Evolutionary conservation across 805 yeast genomes (phyloP).

Genomic region (Teunomyces kruisii): DNA sequence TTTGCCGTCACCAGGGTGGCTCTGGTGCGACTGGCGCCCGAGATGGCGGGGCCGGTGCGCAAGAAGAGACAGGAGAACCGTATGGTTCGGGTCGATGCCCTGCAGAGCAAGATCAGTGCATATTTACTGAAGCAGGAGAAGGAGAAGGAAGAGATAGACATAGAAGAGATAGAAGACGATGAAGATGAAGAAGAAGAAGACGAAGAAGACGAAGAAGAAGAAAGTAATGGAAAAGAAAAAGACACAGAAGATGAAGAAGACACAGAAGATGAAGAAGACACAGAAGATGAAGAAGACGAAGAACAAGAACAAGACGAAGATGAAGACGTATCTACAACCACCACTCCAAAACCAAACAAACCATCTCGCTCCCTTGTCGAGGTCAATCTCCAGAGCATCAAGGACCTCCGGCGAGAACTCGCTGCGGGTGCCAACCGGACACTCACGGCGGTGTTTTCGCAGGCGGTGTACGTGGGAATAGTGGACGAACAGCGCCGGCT

Average conservation of each 20-base stretch:
- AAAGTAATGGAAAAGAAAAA: background rate
- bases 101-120: constrained; percentile 44
- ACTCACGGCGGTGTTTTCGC: constrained; percentile 66
- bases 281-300: background rate
- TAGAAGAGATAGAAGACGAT: background rate
- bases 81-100: constrained; percentile 69
- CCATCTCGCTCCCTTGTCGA: constrained; percentile 13
- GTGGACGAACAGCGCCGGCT: constrained; percentile 71
- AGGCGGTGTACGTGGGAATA: constrained; percentile 76
- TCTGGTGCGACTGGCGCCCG: background rate
- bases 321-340: too few species aligned
- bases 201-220: background rate
- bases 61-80: constrained; percentile 58
- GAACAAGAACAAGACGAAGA: constrained; percentile 10
- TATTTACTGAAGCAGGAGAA: constrained; percentile 6
- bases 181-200: background rate
- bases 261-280: background rate
- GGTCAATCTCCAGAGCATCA: constrained; percentile 59
- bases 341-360: too few species aligned
- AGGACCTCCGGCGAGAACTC: constrained; percentile 52
- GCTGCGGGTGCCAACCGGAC: constrained; percentile 46
- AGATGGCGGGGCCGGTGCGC: constrained; percentile 14
- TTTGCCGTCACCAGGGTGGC: constrained; percentile 28
- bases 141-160: background rate
- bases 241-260: background rate